Evolutionary conservation across 2,329 filamentous ascomycete species (phyloP), one percentile per base, ranked within the genome.

Genomic region (Davidsoniella neocaledoniae): DNA sequence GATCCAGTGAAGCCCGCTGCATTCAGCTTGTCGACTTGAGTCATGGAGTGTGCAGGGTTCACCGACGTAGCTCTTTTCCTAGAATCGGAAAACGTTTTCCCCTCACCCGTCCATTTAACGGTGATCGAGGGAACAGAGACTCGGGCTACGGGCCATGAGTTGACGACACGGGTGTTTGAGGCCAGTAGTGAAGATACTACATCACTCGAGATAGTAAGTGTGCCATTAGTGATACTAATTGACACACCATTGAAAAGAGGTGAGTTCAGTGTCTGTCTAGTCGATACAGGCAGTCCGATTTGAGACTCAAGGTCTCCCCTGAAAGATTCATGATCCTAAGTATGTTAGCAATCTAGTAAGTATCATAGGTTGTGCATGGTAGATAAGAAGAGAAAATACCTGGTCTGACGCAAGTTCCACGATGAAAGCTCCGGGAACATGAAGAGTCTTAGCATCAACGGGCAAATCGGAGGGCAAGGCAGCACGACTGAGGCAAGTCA

Each of bases 1-100:
- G 67, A 66, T 33, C 73, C 73, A 0, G 64, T 69, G 49, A 69
- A 54, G 0, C 71, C 71, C 49, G 68, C 59, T 12, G 65, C 67
- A 25, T 65, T 65, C 36, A 77, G 62, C 64, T 69, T 68, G 58
- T 73, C 68, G 19, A 77, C 67, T 19, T 45, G 26, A 17, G 43
- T 36, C 43, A 45, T 45, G 16, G 26, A 29, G 26, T 45, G 43
- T 12, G 43, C 21, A n/a, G 43, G 26, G n/a, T 37, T 45, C 33
- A 33, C 43, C 37, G 25, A 33, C 12, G 29, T 10, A 8, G 43
- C 16, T 8, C 43, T 25, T 33, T 45, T 45, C 14, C 43, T n/a
- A 33, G 25, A 16, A n/a, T n/a, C 25, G n/a, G 23, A 10, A 25
- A 33, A 36, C 3, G 26, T 17, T 10, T 33, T 3, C 9, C 25